A percentile compares a stretch with the other conserved stretches of the same genome.
These are phyloP conservation scores for Hortiboletus campestris DNA, from an alignment of 768 basidiomycete genomes.

Conservation along the genomic window DNA sequence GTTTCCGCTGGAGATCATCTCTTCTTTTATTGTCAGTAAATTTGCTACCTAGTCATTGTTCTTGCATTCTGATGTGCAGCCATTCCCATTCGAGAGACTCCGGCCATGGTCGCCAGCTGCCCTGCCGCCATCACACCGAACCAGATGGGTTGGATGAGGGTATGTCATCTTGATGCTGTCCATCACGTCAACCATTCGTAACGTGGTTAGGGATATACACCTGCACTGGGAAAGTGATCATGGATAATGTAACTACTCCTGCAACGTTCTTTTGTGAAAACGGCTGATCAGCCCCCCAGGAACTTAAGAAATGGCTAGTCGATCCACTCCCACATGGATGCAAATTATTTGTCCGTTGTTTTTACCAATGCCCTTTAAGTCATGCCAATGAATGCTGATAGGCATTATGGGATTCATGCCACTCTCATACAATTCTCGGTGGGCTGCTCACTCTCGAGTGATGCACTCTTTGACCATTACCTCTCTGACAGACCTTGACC, in stretches of 20 bases:
- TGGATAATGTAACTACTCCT: constrained; percentile 21
- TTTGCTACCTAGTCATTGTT: background rate
- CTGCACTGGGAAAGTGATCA: constrained; percentile 13
- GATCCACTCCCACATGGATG: constrained; percentile 27
- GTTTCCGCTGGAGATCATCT: constrained; percentile 48
- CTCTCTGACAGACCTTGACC: constrained; percentile 25
- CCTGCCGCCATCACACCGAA: constrained; percentile 43
- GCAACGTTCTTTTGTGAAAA: constrained; percentile 38
- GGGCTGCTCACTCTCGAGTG: background rate
- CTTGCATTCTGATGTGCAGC: background rate
- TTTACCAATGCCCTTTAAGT: background rate
- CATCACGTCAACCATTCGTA: background rate
- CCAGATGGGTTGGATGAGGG: constrained; percentile 56
- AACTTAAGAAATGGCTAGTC: constrained; percentile 23
- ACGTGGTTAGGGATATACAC: constrained; percentile 10
- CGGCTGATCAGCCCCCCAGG: constrained; percentile 8
- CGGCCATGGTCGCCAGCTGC: constrained; percentile 48
- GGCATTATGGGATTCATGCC: constrained; percentile 32
- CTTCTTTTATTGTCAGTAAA: constrained; percentile 54
- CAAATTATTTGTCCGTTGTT: constrained; percentile 26
- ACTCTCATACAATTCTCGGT: constrained; percentile 32
- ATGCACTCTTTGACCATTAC: background rate
- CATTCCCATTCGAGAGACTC: constrained; percentile 36
- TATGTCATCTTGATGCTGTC: constrained; percentile 13
- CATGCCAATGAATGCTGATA: constrained; percentile 1